Evolutionary conservation across 805 yeast genomes (phyloP).

Genomic region (Naumovozyma castellii): DNA sequence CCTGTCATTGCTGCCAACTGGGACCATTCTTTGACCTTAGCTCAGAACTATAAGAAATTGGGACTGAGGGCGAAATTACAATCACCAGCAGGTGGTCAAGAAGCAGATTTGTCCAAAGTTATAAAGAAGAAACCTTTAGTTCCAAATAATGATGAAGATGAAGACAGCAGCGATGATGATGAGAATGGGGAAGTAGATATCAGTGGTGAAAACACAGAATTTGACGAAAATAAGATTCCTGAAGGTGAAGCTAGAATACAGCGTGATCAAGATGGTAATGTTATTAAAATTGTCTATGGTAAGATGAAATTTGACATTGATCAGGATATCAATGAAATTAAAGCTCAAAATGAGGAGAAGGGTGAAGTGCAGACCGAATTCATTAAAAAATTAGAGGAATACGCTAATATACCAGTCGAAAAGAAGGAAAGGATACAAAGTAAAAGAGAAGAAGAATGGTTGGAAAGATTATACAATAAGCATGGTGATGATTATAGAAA

Average conservation of each 20-base stretch:
- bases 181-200: conserved; percentile 14
- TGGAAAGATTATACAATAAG: conserved; percentile 51
- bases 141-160: conserved; percentile 22
- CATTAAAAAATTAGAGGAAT: conserved; percentile 57
- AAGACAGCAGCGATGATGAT: conserved; percentile 20
- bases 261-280: conserved; percentile 61
- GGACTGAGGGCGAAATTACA: conserved; percentile 68
- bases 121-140: conserved; percentile 30
- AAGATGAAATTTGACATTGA: conserved; percentile 36
- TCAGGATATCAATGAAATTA: conserved; percentile 26
- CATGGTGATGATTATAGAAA: conserved; percentile 82
- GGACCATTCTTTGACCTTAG: conserved; percentile 73
- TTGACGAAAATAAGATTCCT: conserved; percentile 47
- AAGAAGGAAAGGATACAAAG: conserved; percentile 49
- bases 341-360: conserved; percentile 15
- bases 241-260: conserved; percentile 72
- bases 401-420: conserved; percentile 36
- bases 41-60: conserved; percentile 75
- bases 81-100: conserved; percentile 71
- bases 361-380: conserved; percentile 40
- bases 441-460: conserved; percentile 70
- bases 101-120: conserved; percentile 40
- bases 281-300: conserved; percentile 61
- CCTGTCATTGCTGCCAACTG: conserved; percentile 83
- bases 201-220: conserved; percentile 24